Evolutionary conservation across 176 grass and related monocot species (phyloP).

Genomic region (Cymbopogon citratus): DNA sequence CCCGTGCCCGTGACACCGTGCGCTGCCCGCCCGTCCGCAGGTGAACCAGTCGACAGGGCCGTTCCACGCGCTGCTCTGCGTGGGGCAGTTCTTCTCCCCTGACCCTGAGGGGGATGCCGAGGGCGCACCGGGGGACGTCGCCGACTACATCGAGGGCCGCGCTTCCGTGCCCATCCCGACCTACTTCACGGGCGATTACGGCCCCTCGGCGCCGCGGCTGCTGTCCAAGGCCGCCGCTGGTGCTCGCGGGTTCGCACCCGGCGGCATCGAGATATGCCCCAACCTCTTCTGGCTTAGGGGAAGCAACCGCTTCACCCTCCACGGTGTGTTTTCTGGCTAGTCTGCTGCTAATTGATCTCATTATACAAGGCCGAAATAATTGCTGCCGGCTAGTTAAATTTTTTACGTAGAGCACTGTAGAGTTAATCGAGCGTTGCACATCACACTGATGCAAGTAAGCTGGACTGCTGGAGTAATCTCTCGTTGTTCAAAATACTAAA

Average conservation of each 20-base stretch:
- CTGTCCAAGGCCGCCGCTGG: slow-evolving; percentile 47
- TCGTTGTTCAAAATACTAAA: neutral
- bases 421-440: neutral
- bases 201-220: slow-evolving; percentile 40
- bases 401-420: neutral
- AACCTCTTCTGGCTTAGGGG: slow-evolving; percentile 95
- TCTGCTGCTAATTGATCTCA: neutral
- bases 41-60: slow-evolving; percentile 85
- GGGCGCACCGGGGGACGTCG: slow-evolving; percentile 31
- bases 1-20: neutral
- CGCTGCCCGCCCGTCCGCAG: slow-evolving; percentile 16
- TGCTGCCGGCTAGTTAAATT: neutral
- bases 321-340: slow-evolving; percentile 27
- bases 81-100: slow-evolving; percentile 79
- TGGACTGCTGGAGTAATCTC: neutral
- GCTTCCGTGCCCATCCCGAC: slow-evolving; percentile 73
- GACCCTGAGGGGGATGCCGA: slow-evolving; percentile 37
- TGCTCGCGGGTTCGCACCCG: slow-evolving; percentile 41
- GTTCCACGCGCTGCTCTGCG: slow-evolving; percentile 81
- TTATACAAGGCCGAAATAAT: neutral
- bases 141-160: slow-evolving; percentile 76
- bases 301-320: slow-evolving; percentile 71
- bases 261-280: slow-evolving; percentile 68
- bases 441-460: neutral
- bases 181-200: slow-evolving; percentile 94